phyloP scores from a whole-genome alignment of 2,329 filamentous ascomycete species.

The Myrmaecium sp. region DNA sequence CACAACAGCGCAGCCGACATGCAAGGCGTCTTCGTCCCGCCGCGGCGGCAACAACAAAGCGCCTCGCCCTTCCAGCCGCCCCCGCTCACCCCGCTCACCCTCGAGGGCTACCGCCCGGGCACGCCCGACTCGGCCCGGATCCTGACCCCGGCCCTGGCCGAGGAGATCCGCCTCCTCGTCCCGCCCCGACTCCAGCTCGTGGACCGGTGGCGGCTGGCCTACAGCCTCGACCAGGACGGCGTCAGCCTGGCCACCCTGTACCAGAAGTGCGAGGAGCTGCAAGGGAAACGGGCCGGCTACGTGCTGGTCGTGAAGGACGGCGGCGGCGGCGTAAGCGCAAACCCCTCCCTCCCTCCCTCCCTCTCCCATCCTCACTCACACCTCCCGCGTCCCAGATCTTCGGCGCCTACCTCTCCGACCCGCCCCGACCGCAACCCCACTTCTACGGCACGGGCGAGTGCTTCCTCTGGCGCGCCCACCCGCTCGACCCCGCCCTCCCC shows the following conservation, averaged over 20 bases:
- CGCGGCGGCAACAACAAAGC: conserved; percentile 46
- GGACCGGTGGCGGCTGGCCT: conserved; percentile 73
- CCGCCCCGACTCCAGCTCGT: conserved; percentile 74
- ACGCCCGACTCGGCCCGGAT: conserved; percentile 47
- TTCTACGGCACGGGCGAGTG: conserved; percentile 97
- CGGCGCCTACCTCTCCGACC: conserved; percentile 84
- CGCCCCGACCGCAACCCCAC: conserved; percentile 60
- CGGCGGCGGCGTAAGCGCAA: conserved; percentile 47
- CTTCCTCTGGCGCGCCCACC: conserved; percentile 69
- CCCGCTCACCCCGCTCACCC: conserved; percentile 62
- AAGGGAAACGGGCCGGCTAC: conserved; percentile 61
- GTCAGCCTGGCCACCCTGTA: conserved; percentile 79
- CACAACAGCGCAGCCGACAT: conserved; percentile 22
- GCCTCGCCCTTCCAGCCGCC: conserved; percentile 78
- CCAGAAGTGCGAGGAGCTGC: conserved; percentile 52
- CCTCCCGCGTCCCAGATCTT: conserved; percentile 39
- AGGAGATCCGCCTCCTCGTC: conserved; percentile 81
- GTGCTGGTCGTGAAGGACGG: conserved; percentile 75
- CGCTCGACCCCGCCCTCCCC: conserved; percentile 39
- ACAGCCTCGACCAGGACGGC: conserved; percentile 84
- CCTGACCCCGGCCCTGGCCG: conserved; percentile 57
- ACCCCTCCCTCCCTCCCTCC: neutral
- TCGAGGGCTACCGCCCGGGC: conserved; percentile 47
- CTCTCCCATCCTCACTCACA: neutral
- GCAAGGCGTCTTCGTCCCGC: conserved; percentile 42